phyloP scores from a whole-genome alignment of 2,329 filamentous ascomycete genomes.

The Pseudofabraea citricarpa region DNA sequence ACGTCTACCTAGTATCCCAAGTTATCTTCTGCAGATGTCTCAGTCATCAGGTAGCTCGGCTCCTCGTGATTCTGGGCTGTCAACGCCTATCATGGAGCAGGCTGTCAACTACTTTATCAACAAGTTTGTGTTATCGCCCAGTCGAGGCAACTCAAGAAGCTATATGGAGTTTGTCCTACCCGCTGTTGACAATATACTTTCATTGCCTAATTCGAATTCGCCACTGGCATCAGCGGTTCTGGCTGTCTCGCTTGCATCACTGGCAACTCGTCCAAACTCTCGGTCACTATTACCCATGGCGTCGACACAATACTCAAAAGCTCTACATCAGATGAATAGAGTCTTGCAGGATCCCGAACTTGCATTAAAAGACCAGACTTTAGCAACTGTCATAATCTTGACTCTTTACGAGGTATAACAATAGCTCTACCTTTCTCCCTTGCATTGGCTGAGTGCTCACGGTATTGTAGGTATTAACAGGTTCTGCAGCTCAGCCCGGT shows the following conservation, averaged over 20 bases:
- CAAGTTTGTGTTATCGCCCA: not conserved
- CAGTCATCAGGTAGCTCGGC: not conserved
- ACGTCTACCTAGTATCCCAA: not conserved
- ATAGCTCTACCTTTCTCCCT: not conserved
- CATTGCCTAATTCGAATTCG: not conserved
- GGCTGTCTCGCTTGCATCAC: not conserved
- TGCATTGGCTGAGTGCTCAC: not conserved
- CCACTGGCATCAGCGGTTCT: not conserved
- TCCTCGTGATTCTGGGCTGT: not conserved
- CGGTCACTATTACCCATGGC: not conserved
- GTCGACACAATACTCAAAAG: not conserved
- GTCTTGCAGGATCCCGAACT: not conserved
- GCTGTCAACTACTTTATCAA: not conserved
- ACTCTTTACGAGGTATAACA: not conserved
- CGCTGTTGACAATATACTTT: not conserved
- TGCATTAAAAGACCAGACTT: not conserved
- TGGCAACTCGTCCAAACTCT: not conserved
- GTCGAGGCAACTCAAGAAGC: not conserved
- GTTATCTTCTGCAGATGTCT: not conserved
- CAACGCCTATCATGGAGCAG: not conserved
- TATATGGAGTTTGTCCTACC: not conserved
- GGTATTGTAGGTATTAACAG: not conserved
- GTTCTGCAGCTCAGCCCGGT: not conserved
- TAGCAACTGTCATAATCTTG: not conserved
- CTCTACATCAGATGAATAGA: not conserved